Evolutionary conservation across 1,284 basidiomycete genomes (phyloP).

Genomic region (Meira nashicola): DNA sequence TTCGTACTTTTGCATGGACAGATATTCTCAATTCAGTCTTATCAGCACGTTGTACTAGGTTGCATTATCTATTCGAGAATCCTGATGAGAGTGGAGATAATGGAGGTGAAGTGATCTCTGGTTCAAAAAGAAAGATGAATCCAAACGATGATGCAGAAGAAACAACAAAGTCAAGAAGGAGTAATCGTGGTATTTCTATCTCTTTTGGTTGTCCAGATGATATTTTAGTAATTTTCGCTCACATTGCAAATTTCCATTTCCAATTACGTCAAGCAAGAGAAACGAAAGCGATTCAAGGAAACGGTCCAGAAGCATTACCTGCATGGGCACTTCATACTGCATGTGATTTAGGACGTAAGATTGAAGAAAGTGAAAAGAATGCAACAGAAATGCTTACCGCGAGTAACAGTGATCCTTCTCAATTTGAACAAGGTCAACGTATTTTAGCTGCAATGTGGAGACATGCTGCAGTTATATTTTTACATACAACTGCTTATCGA

Average conservation of each 20-base stretch:
- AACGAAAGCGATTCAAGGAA: neutral
- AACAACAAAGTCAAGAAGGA: neutral
- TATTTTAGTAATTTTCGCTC: neutral
- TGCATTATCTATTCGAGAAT: slow-evolving; percentile 1
- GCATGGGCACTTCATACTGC: slow-evolving; percentile 6
- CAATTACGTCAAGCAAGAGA: neutral
- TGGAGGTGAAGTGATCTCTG: neutral
- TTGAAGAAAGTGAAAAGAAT: neutral
- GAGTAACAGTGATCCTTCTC: neutral
- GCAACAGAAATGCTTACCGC: no score
- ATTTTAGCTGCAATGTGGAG: slow-evolving; percentile 2
- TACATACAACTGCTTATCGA: slow-evolving; percentile 1
- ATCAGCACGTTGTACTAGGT: neutral
- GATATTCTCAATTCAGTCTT: slow-evolving; percentile 5
- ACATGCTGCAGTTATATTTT: slow-evolving; percentile 3
- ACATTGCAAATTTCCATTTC: slow-evolving; percentile 8
- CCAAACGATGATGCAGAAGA: neutral
- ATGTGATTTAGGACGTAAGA: neutral
- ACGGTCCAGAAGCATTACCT: slow-evolving; percentile 8
- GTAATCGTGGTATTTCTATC: neutral
- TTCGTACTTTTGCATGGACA: slow-evolving; percentile 5
- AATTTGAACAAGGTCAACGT: neutral
- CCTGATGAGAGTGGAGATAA: neutral
- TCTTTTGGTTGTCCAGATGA: slow-evolving; percentile 11
- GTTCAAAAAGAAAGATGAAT: neutral